These are phyloP conservation scores for Cryptosporidium andersoni DNA, from an alignment of 169 alveolate genomes.

Conservation along the genomic window DNA sequence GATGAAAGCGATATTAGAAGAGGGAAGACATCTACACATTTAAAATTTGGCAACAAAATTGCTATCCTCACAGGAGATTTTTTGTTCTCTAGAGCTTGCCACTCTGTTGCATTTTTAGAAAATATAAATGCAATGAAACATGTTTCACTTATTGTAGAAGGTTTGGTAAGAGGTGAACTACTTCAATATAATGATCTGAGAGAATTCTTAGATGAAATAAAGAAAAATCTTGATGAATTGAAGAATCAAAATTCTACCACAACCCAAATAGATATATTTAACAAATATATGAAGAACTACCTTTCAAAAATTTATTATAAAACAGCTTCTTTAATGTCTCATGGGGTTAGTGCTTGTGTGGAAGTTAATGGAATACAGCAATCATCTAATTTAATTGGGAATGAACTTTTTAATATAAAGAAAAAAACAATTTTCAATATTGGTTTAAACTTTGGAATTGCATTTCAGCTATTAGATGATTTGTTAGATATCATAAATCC, in stretches of 20 bases:
- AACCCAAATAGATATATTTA: neutral
- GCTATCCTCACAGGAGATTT: slow-evolving; percentile 4
- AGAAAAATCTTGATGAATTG: neutral
- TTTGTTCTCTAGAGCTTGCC: slow-evolving; percentile 23
- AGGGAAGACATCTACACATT: slow-evolving; percentile 8
- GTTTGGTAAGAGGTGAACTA: slow-evolving; percentile 1
- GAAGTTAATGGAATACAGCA: too few relatives aligned
- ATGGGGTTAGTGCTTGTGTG: slow-evolving; percentile 12
- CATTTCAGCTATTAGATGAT: slow-evolving; percentile 16
- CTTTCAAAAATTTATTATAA: neutral
- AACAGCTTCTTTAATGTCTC: slow-evolving; percentile 22
- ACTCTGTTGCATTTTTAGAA: neutral
- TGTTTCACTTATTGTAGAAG: slow-evolving; percentile 6
- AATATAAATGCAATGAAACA: slow-evolving; percentile 19
- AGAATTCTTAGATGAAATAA: neutral
- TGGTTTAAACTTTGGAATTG: slow-evolving; percentile 31
- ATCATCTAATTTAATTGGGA: too few relatives aligned
- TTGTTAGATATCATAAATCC: slow-evolving; percentile 8
- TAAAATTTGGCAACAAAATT: slow-evolving; percentile 14
- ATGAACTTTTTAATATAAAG: neutral
- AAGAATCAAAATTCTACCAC: neutral
- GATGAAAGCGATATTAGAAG: slow-evolving; percentile 18
- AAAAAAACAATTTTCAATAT: neutral
- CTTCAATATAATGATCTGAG: neutral
- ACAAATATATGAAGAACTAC: neutral